Evolutionary conservation across 805 yeast species (phyloP), one percentile per base, ranked within the genome.

Genomic region (Cyberlindnera americana): DNA sequence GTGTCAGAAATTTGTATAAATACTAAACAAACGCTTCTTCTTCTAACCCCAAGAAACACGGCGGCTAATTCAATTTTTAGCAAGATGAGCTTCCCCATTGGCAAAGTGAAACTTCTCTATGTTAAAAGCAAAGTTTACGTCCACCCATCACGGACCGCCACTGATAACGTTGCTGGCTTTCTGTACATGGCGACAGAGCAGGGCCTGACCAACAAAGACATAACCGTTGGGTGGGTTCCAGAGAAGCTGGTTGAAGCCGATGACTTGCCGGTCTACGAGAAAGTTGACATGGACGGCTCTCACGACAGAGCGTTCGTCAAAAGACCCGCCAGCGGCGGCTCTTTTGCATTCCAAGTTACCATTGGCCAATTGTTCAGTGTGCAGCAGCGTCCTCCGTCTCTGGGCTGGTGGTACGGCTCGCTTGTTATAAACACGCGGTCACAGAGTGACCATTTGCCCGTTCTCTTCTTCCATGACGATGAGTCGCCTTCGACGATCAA

Each of bases 391-490:
- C 81, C 81, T 3, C 97, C 96, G 6, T 79, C 89, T 3, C 66
- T 78, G 13, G 95, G 90, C 2, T 81, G 89, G 78, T 91, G 97
- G 96, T 78, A 75, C 63, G 99, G 99, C 0, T 85, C 96, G 0
- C 65, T 91, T 13, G 67, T 88, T 2, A 61, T 93, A 21, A 82
- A 87, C 60, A 76, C 91, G 2, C 75, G 75, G 48, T 46, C 50
- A 15, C 77, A 65, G 29, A 77, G 77, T 8, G 83, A 77, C 40
- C 77, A 79, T 31, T 62, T 88, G 14, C 98, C 98, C 0, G 82
- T 89, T 5, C 54, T 93, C 29, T 93, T 90, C 60, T 90, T 93
- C 67, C 99, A 93, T 61, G 99, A 93, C 56, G 83, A 85, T 40
- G 90, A 85, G 51, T 77, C 83, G 24, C 81, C 86, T 6, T 83